phyloP scores from a whole-genome alignment of 2,329 filamentous ascomycete species.

The Hortaea werneckii region DNA sequence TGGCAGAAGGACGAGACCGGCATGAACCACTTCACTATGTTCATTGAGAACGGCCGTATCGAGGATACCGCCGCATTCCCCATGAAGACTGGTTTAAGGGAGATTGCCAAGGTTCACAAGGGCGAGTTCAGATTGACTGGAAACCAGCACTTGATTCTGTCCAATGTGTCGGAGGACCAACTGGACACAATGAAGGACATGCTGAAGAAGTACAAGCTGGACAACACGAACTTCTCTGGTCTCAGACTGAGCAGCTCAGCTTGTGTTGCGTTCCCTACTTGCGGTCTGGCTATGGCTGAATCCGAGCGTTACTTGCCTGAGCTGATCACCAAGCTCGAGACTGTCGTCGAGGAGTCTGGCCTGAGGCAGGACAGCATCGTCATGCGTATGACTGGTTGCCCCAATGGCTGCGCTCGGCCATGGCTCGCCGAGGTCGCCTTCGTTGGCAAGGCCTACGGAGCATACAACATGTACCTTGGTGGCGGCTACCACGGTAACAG shows the following conservation, averaged over 20 bases:
- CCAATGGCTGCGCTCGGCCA: constrained; percentile 90
- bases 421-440: constrained; percentile 97
- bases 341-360: constrained; percentile 77
- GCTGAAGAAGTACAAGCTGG: constrained; percentile 91
- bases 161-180: constrained; percentile 75
- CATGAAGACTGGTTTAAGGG: constrained; percentile 93
- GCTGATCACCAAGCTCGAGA: constrained; percentile 85
- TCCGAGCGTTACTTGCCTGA: constrained; percentile 91
- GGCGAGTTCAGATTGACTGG: constrained; percentile 95
- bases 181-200: constrained; percentile 66
- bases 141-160: constrained; percentile 93
- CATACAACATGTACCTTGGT: constrained; percentile 99
- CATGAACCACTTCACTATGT: constrained; percentile 95
- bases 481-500: constrained; percentile 95
- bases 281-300: constrained; percentile 96
- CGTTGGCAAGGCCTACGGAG: constrained; percentile 91
- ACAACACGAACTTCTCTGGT: constrained; percentile 87
- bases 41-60: constrained; percentile 97
- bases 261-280: constrained; percentile 97
- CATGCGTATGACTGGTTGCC: constrained; percentile 99
- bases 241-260: constrained; percentile 84
- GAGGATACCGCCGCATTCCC: constrained; percentile 95
- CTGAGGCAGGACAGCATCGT: constrained; percentile 89
- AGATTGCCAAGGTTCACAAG: constrained; percentile 84
- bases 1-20: constrained; percentile 92